phyloP scores from a whole-genome alignment of 768 basidiomycete genomes.

The Amanita polypyramis region DNA sequence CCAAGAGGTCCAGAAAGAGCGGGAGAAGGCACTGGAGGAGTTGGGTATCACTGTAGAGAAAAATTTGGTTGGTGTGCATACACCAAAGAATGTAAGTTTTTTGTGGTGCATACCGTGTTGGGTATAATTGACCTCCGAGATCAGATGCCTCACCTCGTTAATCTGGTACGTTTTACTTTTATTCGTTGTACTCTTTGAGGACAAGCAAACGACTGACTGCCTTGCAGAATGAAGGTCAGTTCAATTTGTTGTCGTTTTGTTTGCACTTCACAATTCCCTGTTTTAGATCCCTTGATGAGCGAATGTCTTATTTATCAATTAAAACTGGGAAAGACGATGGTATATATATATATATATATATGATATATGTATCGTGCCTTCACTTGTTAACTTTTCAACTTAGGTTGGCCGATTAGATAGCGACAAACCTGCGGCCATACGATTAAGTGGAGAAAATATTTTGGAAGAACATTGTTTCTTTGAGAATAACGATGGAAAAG shows the following conservation, averaged over 20 bases:
- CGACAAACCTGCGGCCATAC: conserved; percentile 74
- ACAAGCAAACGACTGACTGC: conserved; percentile 1
- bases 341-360: too few species aligned
- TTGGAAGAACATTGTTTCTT: conserved; percentile 89
- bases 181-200: not conserved
- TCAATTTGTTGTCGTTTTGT: conserved; percentile 7
- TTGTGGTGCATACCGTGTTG: conserved; percentile 4
- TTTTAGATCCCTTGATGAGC: conserved; percentile 86
- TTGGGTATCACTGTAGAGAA: conserved; percentile 97
- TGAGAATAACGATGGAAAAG: conserved; percentile 77
- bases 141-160: conserved; percentile 90
- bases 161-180: conserved; percentile 53
- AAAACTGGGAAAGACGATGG: conserved; percentile 75
- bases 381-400: conserved; percentile 1
- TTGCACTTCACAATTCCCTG: conserved; percentile 9
- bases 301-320: conserved; percentile 92
- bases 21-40: conserved; percentile 96
- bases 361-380: conserved; percentile 18
- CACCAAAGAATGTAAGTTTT: conserved; percentile 86
- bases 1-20: conserved; percentile 90
- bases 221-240: conserved; percentile 60
- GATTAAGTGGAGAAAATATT: conserved; percentile 88
- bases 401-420: conserved; percentile 86
- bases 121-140: conserved; percentile 10
- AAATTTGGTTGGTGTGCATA: conserved; percentile 92